phyloP scores from a whole-genome alignment of 306 rosid species.

The Inga laurina region DNA sequence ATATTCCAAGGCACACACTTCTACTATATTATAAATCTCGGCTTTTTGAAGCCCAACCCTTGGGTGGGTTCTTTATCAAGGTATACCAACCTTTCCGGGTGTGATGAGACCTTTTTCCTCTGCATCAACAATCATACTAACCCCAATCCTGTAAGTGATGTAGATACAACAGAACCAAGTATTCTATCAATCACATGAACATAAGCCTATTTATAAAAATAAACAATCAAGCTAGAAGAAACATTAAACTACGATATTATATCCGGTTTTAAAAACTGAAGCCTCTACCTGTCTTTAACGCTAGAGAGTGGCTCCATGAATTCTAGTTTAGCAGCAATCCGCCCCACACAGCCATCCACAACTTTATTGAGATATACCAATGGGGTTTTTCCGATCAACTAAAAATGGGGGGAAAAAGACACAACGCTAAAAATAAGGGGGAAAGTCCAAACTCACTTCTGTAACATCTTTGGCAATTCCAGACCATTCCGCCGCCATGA shows the following conservation, averaged over 20 bases:
- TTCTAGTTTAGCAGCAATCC: constrained; percentile 72
- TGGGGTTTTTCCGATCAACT: constrained; percentile 82
- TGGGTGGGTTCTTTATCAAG: constrained; percentile 1
- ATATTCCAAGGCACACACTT: background rate
- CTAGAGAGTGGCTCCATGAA: constrained; percentile 83
- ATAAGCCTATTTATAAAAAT: background rate
- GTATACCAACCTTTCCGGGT: constrained; percentile 65
- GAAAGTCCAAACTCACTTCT: constrained; percentile 50
- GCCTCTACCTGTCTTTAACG: constrained; percentile 68
- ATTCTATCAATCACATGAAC: background rate
- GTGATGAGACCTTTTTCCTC: constrained; percentile 72
- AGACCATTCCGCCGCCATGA: constrained; percentile 57
- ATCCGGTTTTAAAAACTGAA: background rate
- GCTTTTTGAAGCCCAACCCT: background rate
- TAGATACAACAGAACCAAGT: background rate
- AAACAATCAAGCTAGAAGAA: background rate
- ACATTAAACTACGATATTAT: constrained; percentile 2
- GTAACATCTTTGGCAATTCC: constrained; percentile 77
- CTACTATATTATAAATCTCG: background rate
- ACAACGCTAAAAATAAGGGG: background rate
- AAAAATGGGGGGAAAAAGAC: constrained; percentile 7
- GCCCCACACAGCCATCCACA: constrained; percentile 72
- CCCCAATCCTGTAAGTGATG: constrained; percentile 61
- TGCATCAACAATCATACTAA: constrained; percentile 80
- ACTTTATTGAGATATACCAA: constrained; percentile 68